A percentile compares a stretch with the other conserved stretches of the same genome.
These are phyloP conservation scores for Berberis thunbergii DNA, from an alignment of 164 flowering plant species.

Conservation along the genomic window DNA sequence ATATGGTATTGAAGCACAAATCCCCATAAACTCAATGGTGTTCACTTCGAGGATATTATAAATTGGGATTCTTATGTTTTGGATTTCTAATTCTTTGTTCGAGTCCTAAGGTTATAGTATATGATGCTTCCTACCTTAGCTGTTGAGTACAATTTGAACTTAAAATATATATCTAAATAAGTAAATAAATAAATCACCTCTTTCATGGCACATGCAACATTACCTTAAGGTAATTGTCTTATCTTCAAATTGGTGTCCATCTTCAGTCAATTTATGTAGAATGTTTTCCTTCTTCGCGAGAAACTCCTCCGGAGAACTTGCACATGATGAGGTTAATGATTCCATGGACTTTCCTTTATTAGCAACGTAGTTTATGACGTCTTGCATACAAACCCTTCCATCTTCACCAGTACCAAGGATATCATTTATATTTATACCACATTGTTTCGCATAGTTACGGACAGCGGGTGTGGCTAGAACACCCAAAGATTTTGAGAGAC, in stretches of 20 bases:
- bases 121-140: too few species aligned
- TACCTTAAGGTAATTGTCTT: constrained; percentile 63
- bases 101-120: too few species aligned
- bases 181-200: not conserved
- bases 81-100: too few species aligned
- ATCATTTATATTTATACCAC: constrained; percentile 54
- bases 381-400: constrained; percentile 79
- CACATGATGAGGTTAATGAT: constrained; percentile 16
- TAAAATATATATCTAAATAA: too few species aligned
- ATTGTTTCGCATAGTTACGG: constrained; percentile 64
- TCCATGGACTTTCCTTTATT: constrained; percentile 31
- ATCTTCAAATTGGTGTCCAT: constrained; percentile 35
- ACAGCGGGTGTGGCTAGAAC: constrained; percentile 76
- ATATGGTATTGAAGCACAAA: too few species aligned
- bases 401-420: constrained; percentile 75
- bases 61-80: too few species aligned
- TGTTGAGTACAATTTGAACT: too few species aligned
- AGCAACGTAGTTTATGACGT: constrained; percentile 54
- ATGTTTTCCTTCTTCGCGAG: constrained; percentile 19
- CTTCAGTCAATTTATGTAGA: constrained; percentile 13
- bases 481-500: constrained; percentile 21
- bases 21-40: too few species aligned
- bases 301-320: constrained; percentile 13
- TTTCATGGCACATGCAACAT: constrained; percentile 1
- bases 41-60: too few species aligned